Evolutionary conservation across 202 grass and related monocot species (phyloP), one percentile per base, ranked within the genome.

Genomic region (Brachypodium distachyon): DNA sequence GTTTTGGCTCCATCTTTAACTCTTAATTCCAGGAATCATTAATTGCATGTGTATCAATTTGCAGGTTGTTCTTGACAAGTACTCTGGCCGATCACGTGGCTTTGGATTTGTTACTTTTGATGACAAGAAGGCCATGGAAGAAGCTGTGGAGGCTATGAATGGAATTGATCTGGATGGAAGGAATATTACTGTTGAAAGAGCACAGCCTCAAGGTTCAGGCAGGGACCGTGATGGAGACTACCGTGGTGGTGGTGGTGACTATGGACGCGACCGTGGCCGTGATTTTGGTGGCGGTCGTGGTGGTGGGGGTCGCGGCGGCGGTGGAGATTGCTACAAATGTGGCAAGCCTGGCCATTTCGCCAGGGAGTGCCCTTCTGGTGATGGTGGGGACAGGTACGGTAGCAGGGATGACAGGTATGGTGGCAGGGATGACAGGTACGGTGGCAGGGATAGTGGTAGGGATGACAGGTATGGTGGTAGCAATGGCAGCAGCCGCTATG

Each of bases 71-170:
- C 79, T 85, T 57, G 87, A 89, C 43, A 83, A 84, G 49, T 83
- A 81, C 52, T 85, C 87, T 46, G 87, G 87, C 32, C 79, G 87
- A 38, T 85, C 87, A 41, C 79, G 77, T 62, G 87, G 87, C 44
- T 89, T 89, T 64, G 87, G 87, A 3, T 89, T 89, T 69, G 82
- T 89, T 7, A 89, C 82, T 56, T 89, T 89, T 76, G 77, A 74
- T 40, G 77, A 89, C 72, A 76, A 85, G 73, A 83, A 85, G 73
- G 26, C 78, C 26, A 89, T 89, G 87, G 56, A 84, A 70, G 87
- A 89, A 47, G 87, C 87, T 39, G 84, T 85, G 37, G 87, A 89
- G 56, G 87, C 57, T 18, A 89, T 89, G 87, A 89, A 89, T 55
- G 87, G 81, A 34, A 80, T 81, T 65, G 46, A 46, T 39, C 41